Evolutionary conservation across 2,329 filamentous ascomycete species (phyloP), one percentile per base, ranked within the genome.

Genomic region (Alternaria postmessia): DNA sequence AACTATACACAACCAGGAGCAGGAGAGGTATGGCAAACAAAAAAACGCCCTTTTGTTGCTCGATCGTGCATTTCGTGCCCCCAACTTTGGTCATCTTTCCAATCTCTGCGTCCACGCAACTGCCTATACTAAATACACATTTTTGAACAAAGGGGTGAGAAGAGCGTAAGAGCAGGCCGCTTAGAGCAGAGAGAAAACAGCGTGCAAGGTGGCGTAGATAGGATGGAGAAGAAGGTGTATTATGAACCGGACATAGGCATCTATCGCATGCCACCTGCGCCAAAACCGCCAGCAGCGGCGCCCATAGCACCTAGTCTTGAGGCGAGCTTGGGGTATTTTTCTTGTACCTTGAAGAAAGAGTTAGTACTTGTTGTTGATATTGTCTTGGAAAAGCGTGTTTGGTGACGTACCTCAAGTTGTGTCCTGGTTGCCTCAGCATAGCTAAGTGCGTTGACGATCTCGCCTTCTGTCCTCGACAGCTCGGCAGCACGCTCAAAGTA

Each of bases 401-500:
- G 16, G 28, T 32, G 18, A 65, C 74, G 51, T 67, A 77, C 73
- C 82, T 97, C 92, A 64, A 99, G 88, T 81, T 99, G 95, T 65
- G 95, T 98, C 74, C 95, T 87, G 39, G 95, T 98, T 20, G 95
- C 95, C 81, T 99, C 95, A 30, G 95, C 95, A 76, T 99, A 99
- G 20, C 93, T 97, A 18, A 99, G 86, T 7, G 95, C 95, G 75
- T 98, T 98, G 69, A 98, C 89, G 65, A 98, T 94, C 83, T 99
- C 95, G 61, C 91, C 92, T 74, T 97, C 94, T 34, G 95, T 99
- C 71, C 95, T 87, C 47, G 93, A 94, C 54, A 99, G 88, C 82
- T 98, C 94, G 28, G 94, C 95, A 2, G 95, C 95, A 62, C 93
- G 91, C 85, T 98, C 94, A 77, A 99, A 99, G 84, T 98, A 98